These are phyloP conservation scores for Clonostachys rosea DNA, from an alignment of 2,329 filamentous ascomycete genomes.

Conservation along the genomic window DNA sequence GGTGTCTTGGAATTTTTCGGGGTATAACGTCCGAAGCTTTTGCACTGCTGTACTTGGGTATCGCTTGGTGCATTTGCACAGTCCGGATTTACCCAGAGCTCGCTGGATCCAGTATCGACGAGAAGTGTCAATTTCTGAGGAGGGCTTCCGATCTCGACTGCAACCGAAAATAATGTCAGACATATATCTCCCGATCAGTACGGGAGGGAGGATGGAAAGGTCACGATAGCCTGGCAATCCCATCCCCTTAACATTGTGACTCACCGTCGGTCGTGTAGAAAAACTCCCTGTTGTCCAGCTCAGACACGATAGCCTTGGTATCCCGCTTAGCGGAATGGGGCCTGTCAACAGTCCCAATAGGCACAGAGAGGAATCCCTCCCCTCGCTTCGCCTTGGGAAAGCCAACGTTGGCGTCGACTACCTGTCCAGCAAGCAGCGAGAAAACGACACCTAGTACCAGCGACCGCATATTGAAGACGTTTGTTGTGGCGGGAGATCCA, in stretches of 20 bases:
- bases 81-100: conserved; percentile 50
- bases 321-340: conserved; percentile 13
- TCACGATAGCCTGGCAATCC: too few relatives aligned
- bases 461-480: conserved; percentile 2
- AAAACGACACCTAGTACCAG: background rate
- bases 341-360: conserved; percentile 22
- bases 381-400: conserved; percentile 22
- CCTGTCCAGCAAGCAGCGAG: conserved; percentile 1
- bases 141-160: conserved; percentile 37
- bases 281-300: conserved; percentile 26
- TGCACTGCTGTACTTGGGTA: conserved; percentile 28
- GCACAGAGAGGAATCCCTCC: conserved; percentile 28
- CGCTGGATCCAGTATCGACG: conserved; percentile 47
- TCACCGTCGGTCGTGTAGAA: conserved; percentile 32
- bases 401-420: conserved; percentile 2
- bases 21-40: conserved; percentile 35
- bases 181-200: background rate
- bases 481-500: background rate
- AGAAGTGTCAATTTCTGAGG: conserved; percentile 38
- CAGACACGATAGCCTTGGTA: conserved; percentile 17
- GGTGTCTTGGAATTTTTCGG: conserved; percentile 31
- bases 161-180: background rate
- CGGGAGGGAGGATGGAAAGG: too few relatives aligned
- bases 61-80: conserved; percentile 31
- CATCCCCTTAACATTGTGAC: conserved; percentile 5